Conservation (phyloP, 352 stramenopile genomes). For the Pythium folliculosum region DNA sequence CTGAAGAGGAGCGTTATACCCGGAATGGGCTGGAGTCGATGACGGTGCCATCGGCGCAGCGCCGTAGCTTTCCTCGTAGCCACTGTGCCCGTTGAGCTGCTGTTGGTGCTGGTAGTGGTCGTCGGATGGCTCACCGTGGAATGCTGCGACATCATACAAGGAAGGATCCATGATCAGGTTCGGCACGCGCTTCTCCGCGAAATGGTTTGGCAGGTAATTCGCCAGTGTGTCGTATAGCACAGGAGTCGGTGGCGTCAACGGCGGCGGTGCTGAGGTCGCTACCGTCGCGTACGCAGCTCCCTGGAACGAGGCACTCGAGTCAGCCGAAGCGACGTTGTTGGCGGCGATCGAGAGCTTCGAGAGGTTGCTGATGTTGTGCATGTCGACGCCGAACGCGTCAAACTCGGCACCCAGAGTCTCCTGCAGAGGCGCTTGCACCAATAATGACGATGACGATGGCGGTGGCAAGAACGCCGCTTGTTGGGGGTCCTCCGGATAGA, state of each 20-base stretch:
- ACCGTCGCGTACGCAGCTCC: background rate
- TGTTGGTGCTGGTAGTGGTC: slow-evolving; percentile 8
- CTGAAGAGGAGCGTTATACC: background rate
- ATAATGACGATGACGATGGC: slow-evolving; percentile 3
- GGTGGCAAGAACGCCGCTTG: background rate
- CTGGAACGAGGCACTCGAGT: background rate
- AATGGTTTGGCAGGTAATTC: slow-evolving; percentile 23
- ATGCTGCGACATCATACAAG: slow-evolving; percentile 15
- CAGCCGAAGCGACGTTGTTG: slow-evolving; percentile 14
- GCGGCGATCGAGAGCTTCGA: slow-evolving; percentile 29
- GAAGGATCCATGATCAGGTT: slow-evolving; percentile 7
- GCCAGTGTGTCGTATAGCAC: slow-evolving; percentile 8
- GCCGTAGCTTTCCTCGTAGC: slow-evolving; percentile 7
- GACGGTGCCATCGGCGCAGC: background rate
- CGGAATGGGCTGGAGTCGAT: background rate
- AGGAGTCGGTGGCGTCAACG: background rate
- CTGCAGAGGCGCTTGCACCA: background rate
- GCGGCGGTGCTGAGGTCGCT: background rate
- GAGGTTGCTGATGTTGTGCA: slow-evolving; percentile 23
- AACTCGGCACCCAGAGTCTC: slow-evolving; percentile 16
- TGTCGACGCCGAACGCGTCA: slow-evolving; percentile 15
- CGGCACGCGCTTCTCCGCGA: slow-evolving; percentile 22
- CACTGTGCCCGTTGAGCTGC: background rate
- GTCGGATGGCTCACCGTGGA: slow-evolving; percentile 9
- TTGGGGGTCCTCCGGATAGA: background rate